These are phyloP conservation scores for Termitomyces sp. DNA, from an alignment of 768 basidiomycete species.

Conservation along the genomic window DNA sequence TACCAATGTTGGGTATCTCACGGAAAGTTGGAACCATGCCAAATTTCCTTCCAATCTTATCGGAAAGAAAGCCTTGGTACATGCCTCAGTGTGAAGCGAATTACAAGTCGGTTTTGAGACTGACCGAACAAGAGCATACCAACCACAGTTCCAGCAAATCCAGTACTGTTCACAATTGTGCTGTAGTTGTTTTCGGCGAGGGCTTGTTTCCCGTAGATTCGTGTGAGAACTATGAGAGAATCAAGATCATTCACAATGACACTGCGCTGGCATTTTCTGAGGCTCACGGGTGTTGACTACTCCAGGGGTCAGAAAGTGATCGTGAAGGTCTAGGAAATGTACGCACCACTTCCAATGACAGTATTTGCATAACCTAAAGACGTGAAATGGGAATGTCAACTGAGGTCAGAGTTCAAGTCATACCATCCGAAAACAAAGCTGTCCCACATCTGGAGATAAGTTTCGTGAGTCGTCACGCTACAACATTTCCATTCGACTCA, in stretches of 20 bases:
- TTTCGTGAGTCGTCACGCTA: no score
- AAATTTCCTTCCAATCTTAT: conserved; percentile 10
- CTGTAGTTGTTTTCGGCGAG: conserved; percentile 7
- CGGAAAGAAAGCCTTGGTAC: conserved; percentile 4
- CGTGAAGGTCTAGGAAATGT: background rate
- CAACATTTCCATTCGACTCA: no score
- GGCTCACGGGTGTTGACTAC: conserved; percentile 8
- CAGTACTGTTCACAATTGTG: conserved; percentile 7
- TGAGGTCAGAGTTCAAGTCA: background rate
- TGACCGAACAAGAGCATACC: conserved; percentile 10
- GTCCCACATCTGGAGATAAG: conserved; percentile 3
- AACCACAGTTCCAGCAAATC: conserved; percentile 9
- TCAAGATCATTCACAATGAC: no score
- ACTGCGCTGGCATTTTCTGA: no score
- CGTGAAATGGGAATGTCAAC: no score
- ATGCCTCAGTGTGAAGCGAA: background rate
- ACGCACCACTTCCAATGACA: conserved; percentile 9
- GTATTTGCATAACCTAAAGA: conserved; percentile 6
- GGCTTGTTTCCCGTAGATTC: conserved; percentile 4
- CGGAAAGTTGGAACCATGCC: conserved; percentile 5
- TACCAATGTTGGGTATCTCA: background rate
- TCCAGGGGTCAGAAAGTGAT: background rate
- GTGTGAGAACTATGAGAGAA: conserved; percentile 7
- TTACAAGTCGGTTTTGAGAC: background rate
- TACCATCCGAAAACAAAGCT: conserved; percentile 4